These are phyloP conservation scores for Zalerion maritima DNA, from an alignment of 495 filamentous ascomycete genomes.

Conservation along the genomic window DNA sequence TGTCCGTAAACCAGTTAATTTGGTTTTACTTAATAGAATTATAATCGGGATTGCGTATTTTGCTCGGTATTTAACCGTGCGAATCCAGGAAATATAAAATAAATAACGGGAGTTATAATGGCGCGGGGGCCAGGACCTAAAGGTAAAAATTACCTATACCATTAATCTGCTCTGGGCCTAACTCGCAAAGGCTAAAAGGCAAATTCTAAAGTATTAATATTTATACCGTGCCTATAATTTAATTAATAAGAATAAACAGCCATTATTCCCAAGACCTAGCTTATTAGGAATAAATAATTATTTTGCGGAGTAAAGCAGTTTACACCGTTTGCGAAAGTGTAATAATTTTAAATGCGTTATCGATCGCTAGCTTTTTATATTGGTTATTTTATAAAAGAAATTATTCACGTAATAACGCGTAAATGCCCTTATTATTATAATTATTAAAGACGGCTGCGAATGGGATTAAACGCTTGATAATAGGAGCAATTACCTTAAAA, in stretches of 20 bases:
- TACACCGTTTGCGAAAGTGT: slow-evolving; percentile 11
- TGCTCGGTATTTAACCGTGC: slow-evolving; percentile 18
- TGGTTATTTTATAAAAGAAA: slow-evolving; percentile 13
- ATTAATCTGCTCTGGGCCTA: slow-evolving; percentile 21
- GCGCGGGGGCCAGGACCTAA: slow-evolving; percentile 17
- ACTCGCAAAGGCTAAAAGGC: slow-evolving; percentile 20
- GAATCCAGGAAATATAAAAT: slow-evolving; percentile 27
- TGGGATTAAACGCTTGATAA: slow-evolving; percentile 22
- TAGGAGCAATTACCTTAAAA: slow-evolving; percentile 25
- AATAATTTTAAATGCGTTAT: slow-evolving; percentile 6
- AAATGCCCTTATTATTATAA: slow-evolving; percentile 20
- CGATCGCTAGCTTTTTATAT: too few relatives aligned
- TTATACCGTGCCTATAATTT: slow-evolving; percentile 15
- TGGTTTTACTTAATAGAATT: slow-evolving; percentile 23
- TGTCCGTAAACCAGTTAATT: slow-evolving; percentile 23
- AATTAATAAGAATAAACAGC: slow-evolving; percentile 14
- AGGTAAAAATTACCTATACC: slow-evolving; percentile 26
- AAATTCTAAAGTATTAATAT: slow-evolving; percentile 18
- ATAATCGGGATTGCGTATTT: slow-evolving; percentile 18
- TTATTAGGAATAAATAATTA: slow-evolving; percentile 10
- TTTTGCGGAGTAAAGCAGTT: slow-evolving; percentile 7
- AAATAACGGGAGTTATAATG: slow-evolving; percentile 18
- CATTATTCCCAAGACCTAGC: too few relatives aligned
- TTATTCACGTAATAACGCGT: slow-evolving; percentile 22
- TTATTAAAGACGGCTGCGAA: slow-evolving; percentile 24